Percentiles rank a stretch among this genome's conserved stretches.
Conservation (phyloP, 176 grass and related monocot genomes). For the Avena sativa region DNA sequence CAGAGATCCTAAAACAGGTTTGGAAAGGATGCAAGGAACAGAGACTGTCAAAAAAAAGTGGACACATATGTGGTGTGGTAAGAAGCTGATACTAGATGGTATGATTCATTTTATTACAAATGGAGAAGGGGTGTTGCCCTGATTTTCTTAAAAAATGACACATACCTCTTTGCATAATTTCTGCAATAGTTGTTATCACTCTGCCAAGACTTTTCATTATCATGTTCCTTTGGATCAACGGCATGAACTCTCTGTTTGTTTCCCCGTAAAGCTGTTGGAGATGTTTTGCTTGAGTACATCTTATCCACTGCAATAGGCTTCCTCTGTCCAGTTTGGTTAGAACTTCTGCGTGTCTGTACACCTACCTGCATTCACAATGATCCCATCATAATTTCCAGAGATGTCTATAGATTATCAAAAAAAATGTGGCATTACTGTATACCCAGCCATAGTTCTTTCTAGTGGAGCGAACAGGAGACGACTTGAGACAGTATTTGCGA, state of each 20-base stretch:
- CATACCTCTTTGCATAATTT: constrained; percentile 33
- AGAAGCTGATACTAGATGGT: background rate
- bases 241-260: constrained; percentile 24
- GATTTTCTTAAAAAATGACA: background rate
- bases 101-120: background rate
- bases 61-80: background rate
- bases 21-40: constrained; percentile 7
- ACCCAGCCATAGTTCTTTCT: constrained; percentile 42
- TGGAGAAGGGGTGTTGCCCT: background rate
- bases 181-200: background rate
- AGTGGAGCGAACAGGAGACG: background rate
- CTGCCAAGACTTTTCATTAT: background rate
- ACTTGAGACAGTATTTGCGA: background rate
- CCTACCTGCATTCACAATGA: constrained; percentile 44
- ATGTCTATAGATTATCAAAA: background rate
- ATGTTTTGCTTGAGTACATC: constrained; percentile 49
- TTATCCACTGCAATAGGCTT: constrained; percentile 40
- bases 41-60: background rate
- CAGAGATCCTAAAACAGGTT: background rate
- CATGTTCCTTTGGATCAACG: constrained; percentile 32
- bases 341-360: background rate
- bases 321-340: constrained; percentile 7
- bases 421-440: background rate
- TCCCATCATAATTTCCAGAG: background rate
- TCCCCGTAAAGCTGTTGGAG: constrained; percentile 5